phyloP scores from a whole-genome alignment of 805 yeast genomes.

The Pichia rugopelliculosa region DNA sequence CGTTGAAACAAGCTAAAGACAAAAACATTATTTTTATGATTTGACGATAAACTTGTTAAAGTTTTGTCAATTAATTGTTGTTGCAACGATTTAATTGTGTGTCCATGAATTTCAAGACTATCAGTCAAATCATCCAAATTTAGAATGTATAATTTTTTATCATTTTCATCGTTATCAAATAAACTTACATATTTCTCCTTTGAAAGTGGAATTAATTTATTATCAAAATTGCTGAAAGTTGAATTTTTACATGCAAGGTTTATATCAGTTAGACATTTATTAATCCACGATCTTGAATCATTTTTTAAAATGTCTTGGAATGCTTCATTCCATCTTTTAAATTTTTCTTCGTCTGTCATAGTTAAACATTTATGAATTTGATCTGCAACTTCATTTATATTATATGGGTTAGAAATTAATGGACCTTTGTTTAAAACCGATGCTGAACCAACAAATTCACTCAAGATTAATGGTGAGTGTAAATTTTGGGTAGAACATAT shows the following conservation, averaged over 20 bases:
- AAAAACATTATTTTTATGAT: constrained; percentile 60
- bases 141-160: constrained; percentile 43
- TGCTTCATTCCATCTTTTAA: constrained; percentile 54
- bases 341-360: constrained; percentile 54
- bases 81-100: constrained; percentile 45
- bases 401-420: constrained; percentile 86
- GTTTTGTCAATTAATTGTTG: constrained; percentile 52
- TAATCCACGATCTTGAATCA: constrained; percentile 74
- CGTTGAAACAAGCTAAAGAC: constrained; percentile 61
- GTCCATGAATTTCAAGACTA: constrained; percentile 25
- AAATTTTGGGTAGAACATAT: constrained; percentile 63
- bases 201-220: constrained; percentile 20
- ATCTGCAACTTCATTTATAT: constrained; percentile 56
- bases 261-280: constrained; percentile 46
- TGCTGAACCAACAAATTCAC: constrained; percentile 95
- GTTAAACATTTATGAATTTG: constrained; percentile 57
- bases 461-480: constrained; percentile 74
- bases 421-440: constrained; percentile 66
- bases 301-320: constrained; percentile 51
- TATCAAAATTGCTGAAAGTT: constrained; percentile 19
- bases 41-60: constrained; percentile 49
- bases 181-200: constrained; percentile 31
- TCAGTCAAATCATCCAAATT: constrained; percentile 42
- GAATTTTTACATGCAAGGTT: constrained; percentile 40
- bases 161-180: constrained; percentile 18